A percentile compares a stretch with the other conserved stretches of the same genome.
Evolutionary conservation across 2,329 filamentous ascomycete genomes (phyloP).

Genomic region (Thielaviopsis musarum): DNA sequence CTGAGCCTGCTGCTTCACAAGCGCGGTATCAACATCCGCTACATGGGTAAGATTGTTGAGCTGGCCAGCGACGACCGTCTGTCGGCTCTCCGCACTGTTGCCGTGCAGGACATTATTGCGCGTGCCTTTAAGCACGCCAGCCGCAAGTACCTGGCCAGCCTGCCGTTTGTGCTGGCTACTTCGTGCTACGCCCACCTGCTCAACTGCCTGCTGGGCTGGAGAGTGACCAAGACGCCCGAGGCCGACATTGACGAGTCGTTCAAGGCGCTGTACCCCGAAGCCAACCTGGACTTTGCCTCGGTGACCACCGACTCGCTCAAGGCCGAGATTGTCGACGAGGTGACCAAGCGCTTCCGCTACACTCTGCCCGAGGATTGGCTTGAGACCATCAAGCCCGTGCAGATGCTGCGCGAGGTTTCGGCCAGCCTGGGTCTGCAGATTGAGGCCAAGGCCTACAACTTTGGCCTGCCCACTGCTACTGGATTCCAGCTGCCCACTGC

Average conservation of each 20-base stretch:
- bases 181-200: slow-evolving; percentile 72
- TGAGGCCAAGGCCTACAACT: slow-evolving; percentile 44
- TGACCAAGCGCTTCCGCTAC: slow-evolving; percentile 60
- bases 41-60: slow-evolving; percentile 70
- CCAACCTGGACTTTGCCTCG: slow-evolving; percentile 64
- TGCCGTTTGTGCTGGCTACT: slow-evolving; percentile 66
- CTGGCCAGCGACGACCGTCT: slow-evolving; percentile 52
- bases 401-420: slow-evolving; percentile 76
- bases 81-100: slow-evolving; percentile 58
- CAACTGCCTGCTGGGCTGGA: slow-evolving; percentile 76
- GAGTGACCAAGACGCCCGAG: slow-evolving; percentile 58
- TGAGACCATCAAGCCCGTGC: slow-evolving; percentile 51
- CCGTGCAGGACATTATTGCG: slow-evolving; percentile 84
- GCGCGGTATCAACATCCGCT: slow-evolving; percentile 91
- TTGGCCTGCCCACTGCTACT: slow-evolving; percentile 14
- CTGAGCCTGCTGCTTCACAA: slow-evolving; percentile 81
- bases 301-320: slow-evolving; percentile 58
- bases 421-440: slow-evolving; percentile 84
- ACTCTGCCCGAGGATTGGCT: slow-evolving; percentile 53
- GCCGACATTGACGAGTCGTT: slow-evolving; percentile 63
- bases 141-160: slow-evolving; percentile 58
- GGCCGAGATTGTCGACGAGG: slow-evolving; percentile 53
- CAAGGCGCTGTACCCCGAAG: slow-evolving; percentile 61
- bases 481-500: slow-evolving; percentile 12
- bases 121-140: slow-evolving; percentile 89